Percentiles rank a stretch among this genome's conserved stretches.
Evolutionary conservation across 495 filamentous ascomycete genomes (phyloP).

Genomic region (Aspergillus cavernicola): DNA sequence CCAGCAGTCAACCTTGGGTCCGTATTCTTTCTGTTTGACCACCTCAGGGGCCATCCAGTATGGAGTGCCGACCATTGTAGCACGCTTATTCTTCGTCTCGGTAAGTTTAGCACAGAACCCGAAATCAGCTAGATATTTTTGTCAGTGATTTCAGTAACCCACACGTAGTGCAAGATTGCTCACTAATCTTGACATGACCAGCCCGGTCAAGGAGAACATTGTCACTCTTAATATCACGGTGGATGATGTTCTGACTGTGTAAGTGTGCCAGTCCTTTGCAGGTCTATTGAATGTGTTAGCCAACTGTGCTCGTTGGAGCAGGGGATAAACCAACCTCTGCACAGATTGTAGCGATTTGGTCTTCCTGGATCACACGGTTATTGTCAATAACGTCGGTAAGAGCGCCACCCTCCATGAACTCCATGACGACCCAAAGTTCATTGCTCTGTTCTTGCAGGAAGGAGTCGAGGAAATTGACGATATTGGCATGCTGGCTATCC

Average conservation of each 20-base stretch:
- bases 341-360: slow-evolving; percentile 97
- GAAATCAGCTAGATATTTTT: slow-evolving; percentile 72
- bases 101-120: slow-evolving; percentile 99
- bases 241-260: slow-evolving; percentile 93
- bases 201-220: slow-evolving; percentile 92
- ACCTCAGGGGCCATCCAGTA: slow-evolving; percentile 99
- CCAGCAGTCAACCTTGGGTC: slow-evolving; percentile 98
- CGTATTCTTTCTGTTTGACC: slow-evolving; percentile 98
- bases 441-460: slow-evolving; percentile 89
- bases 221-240: slow-evolving; percentile 98
- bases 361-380: slow-evolving; percentile 83
- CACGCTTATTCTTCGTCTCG: slow-evolving; percentile 92
- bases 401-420: slow-evolving; percentile 98
- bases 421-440: slow-evolving; percentile 99
- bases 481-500: slow-evolving; percentile 94
- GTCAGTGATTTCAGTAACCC: slow-evolving; percentile 8
- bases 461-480: slow-evolving; percentile 97
- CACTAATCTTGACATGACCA: slow-evolving; percentile 98
- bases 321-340: slow-evolving; percentile 63
- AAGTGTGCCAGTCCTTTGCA: slow-evolving; percentile 92
- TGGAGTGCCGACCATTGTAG: slow-evolving; percentile 97
- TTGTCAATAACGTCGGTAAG: slow-evolving; percentile 98
- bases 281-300: slow-evolving; percentile 59
- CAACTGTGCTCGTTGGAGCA: not conserved
- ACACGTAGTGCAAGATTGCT: slow-evolving; percentile 23